Evolutionary conservation across 768 basidiomycete species (phyloP).

Genomic region (Stropharia rugosoannulata): DNA sequence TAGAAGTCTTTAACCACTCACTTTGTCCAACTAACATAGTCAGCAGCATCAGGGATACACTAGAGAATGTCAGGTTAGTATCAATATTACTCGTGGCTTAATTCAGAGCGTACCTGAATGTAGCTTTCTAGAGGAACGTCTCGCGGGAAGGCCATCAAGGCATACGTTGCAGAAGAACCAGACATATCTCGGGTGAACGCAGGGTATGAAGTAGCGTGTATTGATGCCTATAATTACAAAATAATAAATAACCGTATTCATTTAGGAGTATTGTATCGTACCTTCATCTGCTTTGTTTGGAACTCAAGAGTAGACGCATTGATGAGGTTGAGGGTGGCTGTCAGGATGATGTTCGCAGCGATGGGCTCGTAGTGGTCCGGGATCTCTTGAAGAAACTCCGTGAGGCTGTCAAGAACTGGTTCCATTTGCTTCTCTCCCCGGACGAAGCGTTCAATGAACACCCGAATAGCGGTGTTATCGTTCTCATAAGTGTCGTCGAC

Average conservation of each 20-base stretch:
- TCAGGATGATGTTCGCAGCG: constrained; percentile 32
- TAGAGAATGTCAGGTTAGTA: not conserved
- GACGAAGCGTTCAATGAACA: constrained; percentile 33
- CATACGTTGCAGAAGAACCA: constrained; percentile 32
- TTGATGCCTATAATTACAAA: constrained; percentile 3
- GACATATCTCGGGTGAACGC: constrained; percentile 25
- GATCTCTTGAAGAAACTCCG: constrained; percentile 28
- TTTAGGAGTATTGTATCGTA: not conserved
- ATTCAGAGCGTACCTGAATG: constrained; percentile 7
- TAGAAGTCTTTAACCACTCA: not conserved
- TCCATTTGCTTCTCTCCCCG: constrained; percentile 24
- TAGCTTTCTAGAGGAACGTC: constrained; percentile 30
- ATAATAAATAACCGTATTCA: not conserved
- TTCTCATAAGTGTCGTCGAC: constrained; percentile 31
- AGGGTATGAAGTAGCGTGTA: constrained; percentile 15
- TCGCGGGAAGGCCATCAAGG: constrained; percentile 32
- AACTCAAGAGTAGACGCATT: constrained; percentile 21
- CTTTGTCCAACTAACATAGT: not conserved
- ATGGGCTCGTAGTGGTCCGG: constrained; percentile 25
- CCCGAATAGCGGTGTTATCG: constrained; percentile 23
- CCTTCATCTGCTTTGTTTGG: constrained; percentile 13
- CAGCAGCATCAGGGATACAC: constrained; percentile 2
- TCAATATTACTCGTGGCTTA: not conserved
- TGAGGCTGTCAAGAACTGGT: constrained; percentile 31
- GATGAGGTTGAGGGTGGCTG: constrained; percentile 33